Conservation (phyloP, 768 basidiomycete genomes). For the Pisolithus albus region DNA sequence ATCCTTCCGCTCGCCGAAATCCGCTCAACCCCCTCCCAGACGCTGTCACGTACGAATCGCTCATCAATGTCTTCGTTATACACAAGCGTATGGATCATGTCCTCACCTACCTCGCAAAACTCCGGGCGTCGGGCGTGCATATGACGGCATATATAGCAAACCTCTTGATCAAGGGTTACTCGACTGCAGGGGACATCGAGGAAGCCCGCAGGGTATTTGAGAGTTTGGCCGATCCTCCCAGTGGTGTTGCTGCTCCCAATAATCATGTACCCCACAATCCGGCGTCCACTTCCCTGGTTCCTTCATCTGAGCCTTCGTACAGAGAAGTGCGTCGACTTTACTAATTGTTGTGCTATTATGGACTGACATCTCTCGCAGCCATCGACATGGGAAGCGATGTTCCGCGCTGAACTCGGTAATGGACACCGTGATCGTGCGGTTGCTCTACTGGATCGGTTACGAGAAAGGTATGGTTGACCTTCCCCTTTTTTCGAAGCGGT, state of each 20-base stretch:
- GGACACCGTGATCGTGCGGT: slow-evolving; percentile 68
- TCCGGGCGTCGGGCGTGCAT: slow-evolving; percentile 59
- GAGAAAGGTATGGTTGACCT: slow-evolving; percentile 49
- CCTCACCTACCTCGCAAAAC: slow-evolving; percentile 54
- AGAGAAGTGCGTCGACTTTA: slow-evolving; percentile 19
- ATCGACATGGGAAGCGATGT: slow-evolving; percentile 94
- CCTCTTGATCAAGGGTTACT: slow-evolving; percentile 48
- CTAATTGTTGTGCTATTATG: background rate
- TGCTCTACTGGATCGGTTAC: slow-evolving; percentile 62
- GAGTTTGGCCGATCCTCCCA: slow-evolving; percentile 67
- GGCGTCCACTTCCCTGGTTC: slow-evolving; percentile 22
- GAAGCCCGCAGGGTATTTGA: slow-evolving; percentile 77
- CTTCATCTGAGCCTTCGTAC: slow-evolving; percentile 34
- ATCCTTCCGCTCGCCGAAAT: slow-evolving; percentile 36
- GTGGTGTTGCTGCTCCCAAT: slow-evolving; percentile 79
- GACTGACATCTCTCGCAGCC: slow-evolving; percentile 40
- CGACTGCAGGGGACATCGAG: slow-evolving; percentile 62
- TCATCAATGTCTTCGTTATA: slow-evolving; percentile 80
- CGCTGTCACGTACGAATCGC: slow-evolving; percentile 81
- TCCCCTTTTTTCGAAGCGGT: background rate
- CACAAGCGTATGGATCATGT: slow-evolving; percentile 75
- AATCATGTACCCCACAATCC: slow-evolving; percentile 75
- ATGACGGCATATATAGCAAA: slow-evolving; percentile 97
- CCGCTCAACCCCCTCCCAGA: slow-evolving; percentile 46
- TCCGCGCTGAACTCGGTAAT: slow-evolving; percentile 79